phyloP scores from a whole-genome alignment of 345 rosid genomes.

The Streptanthus diversifolius region DNA sequence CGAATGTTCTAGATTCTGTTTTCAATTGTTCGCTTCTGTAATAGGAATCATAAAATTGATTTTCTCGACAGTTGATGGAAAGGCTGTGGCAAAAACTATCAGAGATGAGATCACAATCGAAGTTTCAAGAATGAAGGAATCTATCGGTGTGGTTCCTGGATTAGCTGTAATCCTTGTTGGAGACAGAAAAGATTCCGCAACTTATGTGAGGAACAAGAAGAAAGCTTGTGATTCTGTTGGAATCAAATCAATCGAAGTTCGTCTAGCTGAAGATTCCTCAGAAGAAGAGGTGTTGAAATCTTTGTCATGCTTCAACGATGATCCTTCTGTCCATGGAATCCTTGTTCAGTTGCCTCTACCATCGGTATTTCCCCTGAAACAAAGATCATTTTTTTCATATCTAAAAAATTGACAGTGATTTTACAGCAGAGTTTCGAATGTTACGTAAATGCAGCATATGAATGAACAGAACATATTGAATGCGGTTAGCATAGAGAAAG shows the following conservation, averaged over 20 bases:
- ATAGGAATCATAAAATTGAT: background rate
- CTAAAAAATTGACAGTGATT: background rate
- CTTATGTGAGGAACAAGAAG: constrained; percentile 1
- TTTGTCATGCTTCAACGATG: background rate
- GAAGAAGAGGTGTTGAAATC: background rate
- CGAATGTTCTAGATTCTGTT: background rate
- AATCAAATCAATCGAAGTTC: background rate
- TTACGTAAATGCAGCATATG: background rate
- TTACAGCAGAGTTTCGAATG: background rate
- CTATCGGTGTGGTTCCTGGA: background rate
- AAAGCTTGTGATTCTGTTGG: constrained; percentile 1
- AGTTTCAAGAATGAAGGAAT: background rate
- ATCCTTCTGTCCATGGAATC: background rate
- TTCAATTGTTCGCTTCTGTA: background rate
- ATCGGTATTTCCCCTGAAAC: background rate
- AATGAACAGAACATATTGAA: constrained; percentile 1
- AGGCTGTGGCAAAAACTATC: background rate
- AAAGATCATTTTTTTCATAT: background rate
- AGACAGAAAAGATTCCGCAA: background rate
- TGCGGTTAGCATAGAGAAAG: constrained; percentile 3
- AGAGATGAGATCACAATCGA: background rate
- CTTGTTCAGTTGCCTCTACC: constrained; percentile 1
- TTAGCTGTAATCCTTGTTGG: background rate
- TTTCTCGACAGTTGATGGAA: constrained; percentile 16
- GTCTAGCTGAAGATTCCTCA: background rate